Conservation (phyloP, 306 rosid genomes). For the Casuarina equisetifolia region DNA sequence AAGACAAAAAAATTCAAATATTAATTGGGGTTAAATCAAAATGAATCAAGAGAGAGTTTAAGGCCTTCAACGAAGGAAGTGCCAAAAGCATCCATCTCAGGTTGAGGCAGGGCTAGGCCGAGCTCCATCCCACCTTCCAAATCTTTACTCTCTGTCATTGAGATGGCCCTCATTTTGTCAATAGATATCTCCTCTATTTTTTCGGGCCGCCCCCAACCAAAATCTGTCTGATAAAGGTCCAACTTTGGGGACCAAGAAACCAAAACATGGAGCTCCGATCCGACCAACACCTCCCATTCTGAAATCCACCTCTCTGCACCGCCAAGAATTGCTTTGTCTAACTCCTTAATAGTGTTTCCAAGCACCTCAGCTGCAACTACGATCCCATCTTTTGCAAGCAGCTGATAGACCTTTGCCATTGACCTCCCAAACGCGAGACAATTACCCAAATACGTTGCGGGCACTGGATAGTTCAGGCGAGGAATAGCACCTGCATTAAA, state of each 20-base stretch:
- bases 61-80: conserved; percentile 27
- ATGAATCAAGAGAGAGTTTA: conserved; percentile 15
- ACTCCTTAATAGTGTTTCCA: conserved; percentile 36
- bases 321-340: conserved; percentile 32
- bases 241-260: conserved; percentile 52
- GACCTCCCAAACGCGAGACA: conserved; percentile 48
- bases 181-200: conserved; percentile 50
- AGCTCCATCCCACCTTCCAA: conserved; percentile 49
- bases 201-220: conserved; percentile 50
- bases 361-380: conserved; percentile 41
- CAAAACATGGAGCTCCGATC: conserved; percentile 40
- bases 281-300: conserved; percentile 38
- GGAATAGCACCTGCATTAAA: conserved; percentile 53
- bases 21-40: too few species aligned
- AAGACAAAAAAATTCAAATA: too few species aligned
- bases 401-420: conserved; percentile 12
- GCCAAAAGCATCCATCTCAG: conserved; percentile 44
- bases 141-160: conserved; percentile 40
- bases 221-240: conserved; percentile 50
- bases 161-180: conserved; percentile 37
- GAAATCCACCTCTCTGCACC: conserved; percentile 47
- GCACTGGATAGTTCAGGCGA: conserved; percentile 31
- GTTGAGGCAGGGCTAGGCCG: conserved; percentile 33
- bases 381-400: conserved; percentile 43
- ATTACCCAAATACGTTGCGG: conserved; percentile 35